phyloP scores from a whole-genome alignment of 345 rosid genomes.

The Corchorus olitorius region DNA sequence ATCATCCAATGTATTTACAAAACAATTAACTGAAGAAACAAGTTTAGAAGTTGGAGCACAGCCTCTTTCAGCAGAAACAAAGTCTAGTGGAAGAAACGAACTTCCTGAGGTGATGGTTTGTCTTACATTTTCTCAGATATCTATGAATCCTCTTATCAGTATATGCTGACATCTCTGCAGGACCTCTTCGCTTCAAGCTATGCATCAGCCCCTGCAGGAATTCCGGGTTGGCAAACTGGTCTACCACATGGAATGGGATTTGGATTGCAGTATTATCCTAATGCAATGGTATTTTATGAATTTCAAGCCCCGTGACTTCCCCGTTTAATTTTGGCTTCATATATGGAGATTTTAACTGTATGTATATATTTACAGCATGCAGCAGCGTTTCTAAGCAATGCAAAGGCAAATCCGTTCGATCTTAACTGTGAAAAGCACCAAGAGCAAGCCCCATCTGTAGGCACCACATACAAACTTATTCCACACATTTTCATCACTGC shows the following conservation, averaged over 20 bases:
- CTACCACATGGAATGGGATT: conserved; percentile 50
- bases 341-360: background rate
- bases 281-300: conserved; percentile 43
- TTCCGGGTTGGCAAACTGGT: conserved; percentile 51
- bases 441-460: conserved; percentile 44
- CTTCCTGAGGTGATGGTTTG: conserved; percentile 61
- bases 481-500: background rate
- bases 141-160: conserved; percentile 21
- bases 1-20: conserved; percentile 30
- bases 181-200: conserved; percentile 70
- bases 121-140: background rate
- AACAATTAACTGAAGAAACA: conserved; percentile 33
- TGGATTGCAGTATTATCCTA: conserved; percentile 55
- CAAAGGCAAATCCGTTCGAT: conserved; percentile 73
- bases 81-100: conserved; percentile 52
- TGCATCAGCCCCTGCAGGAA: conserved; percentile 37
- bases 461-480: conserved; percentile 17
- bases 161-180: conserved; percentile 40
- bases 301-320: conserved; percentile 8
- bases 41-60: too few species aligned
- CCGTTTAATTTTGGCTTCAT: background rate
- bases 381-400: conserved; percentile 34
- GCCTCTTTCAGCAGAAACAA: conserved; percentile 35
- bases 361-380: conserved; percentile 39
- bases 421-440: conserved; percentile 36